Evolutionary conservation across 73 alveolate species (phyloP), one percentile per base, ranked within the genome.

Genomic region (Blepharisma japonicum): DNA sequence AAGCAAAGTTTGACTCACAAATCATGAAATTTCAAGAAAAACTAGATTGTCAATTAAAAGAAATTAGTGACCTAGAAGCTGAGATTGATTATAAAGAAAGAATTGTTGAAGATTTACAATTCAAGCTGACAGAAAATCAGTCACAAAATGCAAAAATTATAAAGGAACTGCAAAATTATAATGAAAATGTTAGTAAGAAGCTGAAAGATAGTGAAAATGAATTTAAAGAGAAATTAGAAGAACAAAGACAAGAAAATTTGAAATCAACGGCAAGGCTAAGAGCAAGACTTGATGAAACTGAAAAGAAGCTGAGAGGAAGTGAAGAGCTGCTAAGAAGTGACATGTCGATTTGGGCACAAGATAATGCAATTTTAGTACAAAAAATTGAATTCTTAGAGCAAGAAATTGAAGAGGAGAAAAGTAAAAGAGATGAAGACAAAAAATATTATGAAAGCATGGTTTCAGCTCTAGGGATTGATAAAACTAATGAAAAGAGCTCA

Each of bases 221-320:
- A 25, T n/a, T 61, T 61, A 8, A 8, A 61, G 39, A 9, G 18
- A 61, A 61, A 61, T 39, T 61, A 2, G 47, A n/a, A 18, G 47
- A 18, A 8, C 39, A 14, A 14, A 39, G 23, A 2, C 2, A 2
- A 25, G 74, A 61, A 8, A 61, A 61, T 14, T 48, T 14, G 23
- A 11, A 25, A 25, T n/a, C 14, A 61, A 61, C 23, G 47, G n/a
- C 23, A 8, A n/a, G 74, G 46, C 46, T 61, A 9, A 14, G 47
- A 61, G 39, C 14, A 5, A n/a, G 46, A 20, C 74, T 61, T 61
- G 74, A 61, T n/a, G 74, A 61, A 20, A 61, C 49, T 61, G 74
- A 61, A 61, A 61, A 61, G 23, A 61, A 61, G 23, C 49, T 61
- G 3, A 61, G 23, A 61, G 14, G 18, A 8, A 14, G n/a, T 14